Evolutionary conservation across 495 filamentous ascomycete species (phyloP), one percentile per base, ranked within the genome.

Genomic region (Podospora comata): DNA sequence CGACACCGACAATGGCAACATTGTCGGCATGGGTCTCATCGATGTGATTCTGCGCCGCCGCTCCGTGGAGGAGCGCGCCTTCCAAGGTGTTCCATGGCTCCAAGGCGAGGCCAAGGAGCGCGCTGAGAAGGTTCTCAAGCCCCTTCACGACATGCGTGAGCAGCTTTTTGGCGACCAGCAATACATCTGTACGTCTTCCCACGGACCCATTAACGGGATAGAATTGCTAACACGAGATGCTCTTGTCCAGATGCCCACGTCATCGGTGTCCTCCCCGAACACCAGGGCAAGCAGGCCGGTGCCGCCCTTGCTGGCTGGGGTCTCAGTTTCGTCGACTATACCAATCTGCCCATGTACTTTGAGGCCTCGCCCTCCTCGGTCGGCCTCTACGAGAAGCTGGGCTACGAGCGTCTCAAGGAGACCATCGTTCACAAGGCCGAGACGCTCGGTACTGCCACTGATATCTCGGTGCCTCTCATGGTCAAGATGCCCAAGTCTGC

Each of bases 231-330:
- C 16, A 61, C 18, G 18, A 13, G 9, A 16, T 39, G 5, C 20
- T 44, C 7, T 28, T 0, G 34, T 13, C 28, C 60, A 77, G 77
- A 79, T 62, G 60, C 67, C 30, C 75, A 79, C 44, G 75, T 77
- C 56, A 74, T 77, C 6, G 74, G 69, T 5, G 72, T 79, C 19
- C 64, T 73, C 48, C 77, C 77, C 27, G 64, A 53, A 18, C 71
- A 79, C 60, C 80, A 85, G 60, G 80, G 82, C 6, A 73, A 70
- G 1, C 78, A 80, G n/a, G 72, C 80, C 0, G 84, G 78, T 0
- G 72, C 75, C 0, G 76, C 71, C 26, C 64, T 86, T 0, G 72
- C 81, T 5, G 70, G 76, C 62, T 85, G 79, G 80, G 84, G 81
- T 19, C 68, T 83, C 30, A 71, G 73, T 0, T 71, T 77, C 5